These are phyloP conservation scores for Parascedosporium putredinis DNA, from an alignment of 2,329 filamentous ascomycete species.

Conservation along the genomic window DNA sequence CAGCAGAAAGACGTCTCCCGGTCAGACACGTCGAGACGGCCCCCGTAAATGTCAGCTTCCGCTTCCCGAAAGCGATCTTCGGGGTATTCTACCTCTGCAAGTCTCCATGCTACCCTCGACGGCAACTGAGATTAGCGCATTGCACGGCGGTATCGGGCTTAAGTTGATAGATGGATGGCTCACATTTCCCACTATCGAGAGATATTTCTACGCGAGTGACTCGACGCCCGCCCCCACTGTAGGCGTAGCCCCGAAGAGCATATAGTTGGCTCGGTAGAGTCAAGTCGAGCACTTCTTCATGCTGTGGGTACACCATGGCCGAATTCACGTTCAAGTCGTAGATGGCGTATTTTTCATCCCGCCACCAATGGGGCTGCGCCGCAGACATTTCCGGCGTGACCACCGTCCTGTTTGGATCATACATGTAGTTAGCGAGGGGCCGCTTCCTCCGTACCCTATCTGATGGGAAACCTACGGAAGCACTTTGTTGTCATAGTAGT, in stretches of 20 bases:
- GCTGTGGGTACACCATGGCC: constrained; percentile 67
- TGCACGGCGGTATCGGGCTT: too few relatives aligned
- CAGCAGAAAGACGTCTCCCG: constrained; percentile 78
- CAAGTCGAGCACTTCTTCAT: constrained; percentile 52
- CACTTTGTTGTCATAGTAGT: constrained; percentile 87
- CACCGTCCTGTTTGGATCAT: neutral
- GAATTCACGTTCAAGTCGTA: constrained; percentile 88
- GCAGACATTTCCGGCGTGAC: constrained; percentile 32
- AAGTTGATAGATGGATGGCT: neutral
- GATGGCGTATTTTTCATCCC: constrained; percentile 82
- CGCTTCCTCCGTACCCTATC: too few relatives aligned
- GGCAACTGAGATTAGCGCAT: too few relatives aligned
- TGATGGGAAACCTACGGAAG: constrained; percentile 38
- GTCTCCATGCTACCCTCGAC: constrained; percentile 57
- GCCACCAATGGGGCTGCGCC: constrained; percentile 58
- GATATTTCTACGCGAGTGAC: constrained; percentile 49
- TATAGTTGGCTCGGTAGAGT: neutral
- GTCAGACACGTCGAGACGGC: constrained; percentile 70
- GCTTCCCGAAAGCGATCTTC: constrained; percentile 70
- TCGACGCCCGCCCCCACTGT: constrained; percentile 75
- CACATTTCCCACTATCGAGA: constrained; percentile 8
- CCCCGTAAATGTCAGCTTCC: constrained; percentile 57
- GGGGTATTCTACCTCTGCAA: constrained; percentile 69
- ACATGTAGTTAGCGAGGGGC: neutral
- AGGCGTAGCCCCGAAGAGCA: constrained; percentile 69